Evolutionary conservation across 31 red algal species (phyloP), one percentile per base, ranked within the genome.

Genomic region (Odonthalia washingtoniensis): DNA sequence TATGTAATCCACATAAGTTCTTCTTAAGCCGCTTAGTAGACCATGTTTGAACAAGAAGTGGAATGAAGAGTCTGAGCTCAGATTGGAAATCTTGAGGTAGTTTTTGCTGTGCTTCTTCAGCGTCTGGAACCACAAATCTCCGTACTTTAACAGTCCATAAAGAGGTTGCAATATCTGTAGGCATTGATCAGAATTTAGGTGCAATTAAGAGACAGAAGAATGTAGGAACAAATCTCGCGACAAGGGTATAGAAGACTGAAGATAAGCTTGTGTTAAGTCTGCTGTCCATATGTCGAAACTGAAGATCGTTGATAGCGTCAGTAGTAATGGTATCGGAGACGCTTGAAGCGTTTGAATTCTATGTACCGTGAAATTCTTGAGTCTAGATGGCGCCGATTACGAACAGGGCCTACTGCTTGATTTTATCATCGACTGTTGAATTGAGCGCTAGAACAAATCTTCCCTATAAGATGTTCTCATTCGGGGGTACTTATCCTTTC

Each of bases 391-490:
- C 81, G 16, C 73, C 44, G 5, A 77, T 77, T 4, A 87, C 84
- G 49, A 30, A 87, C 17, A 43, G 0, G 17, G 84, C 70, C 40
- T 77, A 44, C 21, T 66, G 40, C 46, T 87, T 87, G 6, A 77
- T 40, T 68, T 6, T 18, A 3, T 0, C 52, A 35, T 72, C 70
- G 39, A 74, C 70, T 2, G 65, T 69, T 21, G 67, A 76, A 32
- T 86, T 86, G 72, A 86, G 75, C 14, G 83, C 73, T 9, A 75
- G 39, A n/a, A 87, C 70, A 44, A 46, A 87, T 0, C 84, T 26
- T 31, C 60, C 84, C n/a, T 45, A 53, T 12, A 87, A 52, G 38
- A 87, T 64, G 73, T 87, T 87, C 9, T 21, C 70, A 61, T 77
- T 49, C 28, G 18, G 40, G 12, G 84, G 84, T 16, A 87, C 84